Conservation (phyloP, 2,329 filamentous ascomycete genomes). For the Colletotrichum simmondsii region DNA sequence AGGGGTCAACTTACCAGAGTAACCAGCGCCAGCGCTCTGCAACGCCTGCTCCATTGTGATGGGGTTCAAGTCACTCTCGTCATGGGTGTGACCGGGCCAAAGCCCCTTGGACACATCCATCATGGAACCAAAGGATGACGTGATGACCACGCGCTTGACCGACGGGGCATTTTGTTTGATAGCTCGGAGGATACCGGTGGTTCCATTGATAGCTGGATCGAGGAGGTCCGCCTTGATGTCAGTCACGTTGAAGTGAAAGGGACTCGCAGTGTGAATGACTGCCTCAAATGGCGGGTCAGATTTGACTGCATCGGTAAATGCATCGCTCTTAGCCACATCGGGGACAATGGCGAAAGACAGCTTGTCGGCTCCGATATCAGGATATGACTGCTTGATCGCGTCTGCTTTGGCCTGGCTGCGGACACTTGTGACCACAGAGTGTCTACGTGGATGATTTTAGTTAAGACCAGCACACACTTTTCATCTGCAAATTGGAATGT, state of each 20-base stretch:
- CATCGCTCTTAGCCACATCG: background rate
- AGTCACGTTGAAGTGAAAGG: conserved; percentile 76
- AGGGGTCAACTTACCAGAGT: too few relatives aligned
- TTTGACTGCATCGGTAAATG: background rate
- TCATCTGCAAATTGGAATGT: background rate
- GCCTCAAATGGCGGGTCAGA: conserved; percentile 69
- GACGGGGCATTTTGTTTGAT: background rate
- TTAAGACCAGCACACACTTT: too few relatives aligned
- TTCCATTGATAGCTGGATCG: conserved; percentile 63
- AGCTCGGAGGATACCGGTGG: background rate
- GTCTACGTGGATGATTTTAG: background rate
- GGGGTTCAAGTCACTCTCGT: background rate
- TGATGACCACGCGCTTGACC: background rate
- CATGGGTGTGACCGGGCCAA: background rate
- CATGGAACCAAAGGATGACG: background rate
- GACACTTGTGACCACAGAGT: background rate
- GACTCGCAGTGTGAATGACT: conserved; percentile 79
- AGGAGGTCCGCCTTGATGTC: conserved; percentile 59
- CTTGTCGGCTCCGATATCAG: background rate
- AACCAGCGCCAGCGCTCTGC: too few relatives aligned
- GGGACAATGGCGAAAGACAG: background rate
- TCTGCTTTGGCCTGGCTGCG: background rate
- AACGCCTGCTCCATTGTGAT: background rate
- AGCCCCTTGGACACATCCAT: background rate
- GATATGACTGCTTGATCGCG: too few relatives aligned